Conservation (phyloP, 108 stramenopile species). For the Bacterosira constricta region DNA sequence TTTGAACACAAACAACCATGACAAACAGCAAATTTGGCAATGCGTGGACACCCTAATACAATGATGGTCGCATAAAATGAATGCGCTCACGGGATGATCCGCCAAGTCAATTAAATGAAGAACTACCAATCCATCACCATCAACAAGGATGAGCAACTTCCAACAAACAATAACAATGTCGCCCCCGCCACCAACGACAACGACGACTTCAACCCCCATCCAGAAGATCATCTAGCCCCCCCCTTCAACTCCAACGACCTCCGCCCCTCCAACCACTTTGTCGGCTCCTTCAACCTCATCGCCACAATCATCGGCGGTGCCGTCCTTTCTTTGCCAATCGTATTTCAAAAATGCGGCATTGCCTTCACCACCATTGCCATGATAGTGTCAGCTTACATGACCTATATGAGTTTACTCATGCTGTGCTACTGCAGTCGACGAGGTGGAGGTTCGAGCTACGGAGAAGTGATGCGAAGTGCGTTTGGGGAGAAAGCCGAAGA, state of each 20-base stretch:
- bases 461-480: conserved; percentile 65
- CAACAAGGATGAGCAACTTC: neutral
- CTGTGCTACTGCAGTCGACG: conserved; percentile 71
- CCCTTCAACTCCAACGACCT: conserved; percentile 23
- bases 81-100: no score
- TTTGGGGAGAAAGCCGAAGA: conserved; percentile 69
- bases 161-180: neutral
- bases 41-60: no score
- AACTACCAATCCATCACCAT: conserved; percentile 11
- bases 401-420: conserved; percentile 65
- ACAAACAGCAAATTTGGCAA: no score
- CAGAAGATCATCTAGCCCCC: conserved; percentile 36
- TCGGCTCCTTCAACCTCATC: conserved; percentile 80
- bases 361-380: conserved; percentile 47
- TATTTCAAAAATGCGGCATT: conserved; percentile 53
- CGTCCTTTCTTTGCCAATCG: conserved; percentile 61
- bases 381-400: conserved; percentile 49
- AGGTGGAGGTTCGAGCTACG: conserved; percentile 74
- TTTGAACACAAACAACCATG: no score
- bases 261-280: conserved; percentile 55
- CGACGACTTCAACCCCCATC: conserved; percentile 28
- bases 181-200: neutral
- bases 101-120: no score
- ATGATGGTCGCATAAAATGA: no score
- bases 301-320: conserved; percentile 76